Evolutionary conservation across 192 early-diverging fungal genomes (phyloP), one percentile per base, ranked within the genome.

Genomic region (Phycomyces nitens): DNA sequence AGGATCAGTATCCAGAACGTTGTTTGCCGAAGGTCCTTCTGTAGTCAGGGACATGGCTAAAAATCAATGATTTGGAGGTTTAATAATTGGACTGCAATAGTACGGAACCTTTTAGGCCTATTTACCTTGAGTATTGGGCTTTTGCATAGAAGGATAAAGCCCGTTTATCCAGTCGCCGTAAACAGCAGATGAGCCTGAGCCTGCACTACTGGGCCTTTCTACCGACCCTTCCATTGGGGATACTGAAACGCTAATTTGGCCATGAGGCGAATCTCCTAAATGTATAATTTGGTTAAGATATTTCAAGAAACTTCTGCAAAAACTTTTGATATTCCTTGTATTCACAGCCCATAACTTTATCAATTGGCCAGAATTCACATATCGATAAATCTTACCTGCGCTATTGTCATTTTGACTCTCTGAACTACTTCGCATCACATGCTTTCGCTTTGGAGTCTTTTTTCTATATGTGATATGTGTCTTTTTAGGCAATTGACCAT

Each of bases 131-230:
- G 20, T 44, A 18, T n/a, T 43, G 11, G 50, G 41, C 4, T 39
- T 18, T 51, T 69, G 68, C 23, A 69, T 11, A 21, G 38, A 56
- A 41, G 68, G 56, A 27, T 69, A 69, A 14, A 69, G 47, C 10
- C 68, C 68, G 57, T 69, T 69, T 41, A 69, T 69, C 68, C 68
- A 69, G 8, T 69, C 68, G 39, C 68, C 60, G 38, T 69, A 55
- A 15, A 61, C 18, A 23, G 68, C 56, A 16, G 68, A 41, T 23
- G 68, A 60, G 0, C 59, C 61, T 9, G 60, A 62, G 9, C 26
- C 24, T 3, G 68, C 34, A 58, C 68, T 63, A 8, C 20, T 23
- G 53, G 12, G 49, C 2, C 52, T 42, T 26, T 34, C 43, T 15
- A 39, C 55, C 8, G 64, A 57, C 27, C 4, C 11, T 47, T 18